Base-by-base conservation (phyloP, 1,284 basidiomycete genomes). In the Kwoniella shivajii region DNA sequence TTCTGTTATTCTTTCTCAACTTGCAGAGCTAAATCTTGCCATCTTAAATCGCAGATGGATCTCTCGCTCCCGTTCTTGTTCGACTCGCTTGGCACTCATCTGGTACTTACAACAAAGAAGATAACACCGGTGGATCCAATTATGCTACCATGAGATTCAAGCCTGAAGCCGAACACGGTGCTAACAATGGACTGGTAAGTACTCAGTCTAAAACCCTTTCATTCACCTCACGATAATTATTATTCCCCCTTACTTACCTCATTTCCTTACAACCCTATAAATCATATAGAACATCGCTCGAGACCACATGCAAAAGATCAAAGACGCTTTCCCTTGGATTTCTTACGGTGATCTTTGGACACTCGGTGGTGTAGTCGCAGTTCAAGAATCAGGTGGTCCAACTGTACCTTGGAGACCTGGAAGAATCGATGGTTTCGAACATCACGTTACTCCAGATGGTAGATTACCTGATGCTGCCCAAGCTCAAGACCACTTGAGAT, bases 341-440 rank as follows among this genome's bases (percentile, higher is more conserved):
- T 88, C 85, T 56, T 96, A 95, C 76, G 92, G 92, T 66, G 92
- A 95, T 72, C 82, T 94, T 53, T 95, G 92, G 92, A 96, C 92
- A 22, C 86, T 96, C 42, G 92, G 81, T 57, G 93, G 92, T 72
- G 76, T 78, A 46, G 72, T 63, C 37, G 77, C 78, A 49, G 61
- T 99, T 60, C 91, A 97, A 82, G 83, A 82, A 66, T 76, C 78
- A 61, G 78, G 78, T 33, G 82, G 82, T 5, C 82, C 82, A 50
- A 86, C 86, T 73, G 82, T 93, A 66, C 87, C 88, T 18, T 97
- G 93, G 92, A 84, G 90, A 61, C 84, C 92, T 4, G 92, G 92
- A 38, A 85, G 92, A 54, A 85, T 92, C 61, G 92, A 96, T 74
- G 89, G 92, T 49, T 82, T 87, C 65, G 85, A 84, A 44, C 78